Evolutionary conservation across 2,329 filamentous ascomycete species (phyloP).

Genomic region (Rhynchosporium graminicola): DNA sequence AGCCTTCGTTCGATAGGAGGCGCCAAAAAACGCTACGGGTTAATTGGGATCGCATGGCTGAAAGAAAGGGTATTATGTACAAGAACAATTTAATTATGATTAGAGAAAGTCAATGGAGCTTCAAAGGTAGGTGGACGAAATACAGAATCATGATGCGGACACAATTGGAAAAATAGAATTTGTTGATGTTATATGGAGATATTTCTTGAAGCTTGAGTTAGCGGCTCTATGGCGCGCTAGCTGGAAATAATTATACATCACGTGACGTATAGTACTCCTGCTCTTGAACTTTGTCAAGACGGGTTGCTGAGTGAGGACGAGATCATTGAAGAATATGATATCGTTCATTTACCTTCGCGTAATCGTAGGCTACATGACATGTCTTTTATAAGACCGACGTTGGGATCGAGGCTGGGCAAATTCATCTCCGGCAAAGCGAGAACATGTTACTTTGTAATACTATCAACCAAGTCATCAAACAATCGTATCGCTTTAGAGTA

Average conservation of each 20-base stretch:
- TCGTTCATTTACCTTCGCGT: too few relatives aligned
- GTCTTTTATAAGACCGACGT: too few relatives aligned
- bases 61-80: conserved; percentile 24
- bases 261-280: neutral
- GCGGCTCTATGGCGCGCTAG: neutral
- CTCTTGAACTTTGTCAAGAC: too few relatives aligned
- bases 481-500: too few relatives aligned
- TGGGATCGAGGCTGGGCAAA: too few relatives aligned
- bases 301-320: too few relatives aligned
- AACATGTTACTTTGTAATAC: too few relatives aligned
- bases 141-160: conserved; percentile 28
- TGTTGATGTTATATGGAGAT: conserved; percentile 24
- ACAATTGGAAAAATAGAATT: conserved; percentile 24
- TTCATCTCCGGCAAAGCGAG: neutral
- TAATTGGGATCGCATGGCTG: conserved; percentile 58
- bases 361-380: too few relatives aligned
- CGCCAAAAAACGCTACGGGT: conserved; percentile 60
- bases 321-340: too few relatives aligned
- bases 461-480: too few relatives aligned
- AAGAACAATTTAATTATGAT: conserved; percentile 11
- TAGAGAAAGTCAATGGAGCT: neutral
- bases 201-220: conserved; percentile 14
- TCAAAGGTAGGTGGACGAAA: neutral
- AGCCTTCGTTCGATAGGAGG: conserved; percentile 52
- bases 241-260: neutral